Base-by-base conservation (phyloP, 768 basidiomycete species). In the Suillus cothurnatus region DNA sequence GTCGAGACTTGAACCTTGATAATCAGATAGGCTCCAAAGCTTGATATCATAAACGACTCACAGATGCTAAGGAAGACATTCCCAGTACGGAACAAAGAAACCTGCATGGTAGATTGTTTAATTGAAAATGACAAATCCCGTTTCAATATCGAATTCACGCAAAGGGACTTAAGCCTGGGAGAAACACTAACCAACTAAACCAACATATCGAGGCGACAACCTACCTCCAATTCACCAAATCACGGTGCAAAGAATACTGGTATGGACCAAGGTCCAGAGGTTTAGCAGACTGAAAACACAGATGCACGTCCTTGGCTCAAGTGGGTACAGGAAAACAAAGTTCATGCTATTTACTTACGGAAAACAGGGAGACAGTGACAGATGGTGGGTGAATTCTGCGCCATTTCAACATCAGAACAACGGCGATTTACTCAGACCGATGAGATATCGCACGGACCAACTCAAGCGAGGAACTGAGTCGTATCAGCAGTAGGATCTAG, bases 31-130 rank as follows among this genome's bases (percentile, higher is more conserved):
- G 41, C 49, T 62, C 45, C 23, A 15, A 47, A 47, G 47, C 12
- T 57, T 55, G 50, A 26, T 26, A 14, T 6, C n/a, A 41, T 67
- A 50, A n/a, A 49, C 55, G 17, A 69, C 87, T 72, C 71, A 95
- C n/a, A 14, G 1, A 47, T 47, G 45, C 43, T 45, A 11, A 5
- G 9, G 45, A n/a, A 45, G 45, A 45, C 21, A 11, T 8, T 11
- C 43, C 43, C 19, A 1, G 11, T 21, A 47, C n/a, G n/a, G 11
- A n/a, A 47, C n/a, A 47, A 47, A n/a, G 45, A 11, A 47, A n/a
- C 21, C 45, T 43, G 41, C 8, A 2, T 47, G 45, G 8, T n/a
- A 11, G 45, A n/a, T n/a, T n/a, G n/a, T n/a, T 11, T 47, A 14
- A 23, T 14, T n/a, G n/a, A 47, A 47, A 47, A 23, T 12, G n/a